These are phyloP conservation scores for Casuarina cunninghamiana DNA, from an alignment of 306 rosid species.

Conservation along the genomic window DNA sequence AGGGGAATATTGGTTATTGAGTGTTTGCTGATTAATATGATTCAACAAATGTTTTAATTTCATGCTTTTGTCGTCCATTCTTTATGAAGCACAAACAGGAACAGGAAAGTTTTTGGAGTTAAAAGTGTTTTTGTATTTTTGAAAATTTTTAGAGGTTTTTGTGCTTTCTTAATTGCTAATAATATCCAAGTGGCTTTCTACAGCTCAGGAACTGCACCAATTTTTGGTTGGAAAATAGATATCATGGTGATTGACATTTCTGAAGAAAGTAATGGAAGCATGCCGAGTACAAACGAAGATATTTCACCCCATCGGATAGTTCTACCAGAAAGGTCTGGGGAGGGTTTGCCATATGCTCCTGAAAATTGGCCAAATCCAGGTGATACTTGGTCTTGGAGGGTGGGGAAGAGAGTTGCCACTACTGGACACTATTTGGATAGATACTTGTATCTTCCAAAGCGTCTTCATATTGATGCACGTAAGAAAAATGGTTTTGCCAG, in stretches of 20 bases:
- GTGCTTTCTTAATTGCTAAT: not conserved
- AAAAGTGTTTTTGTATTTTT: not conserved
- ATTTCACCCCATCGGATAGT: conserved; percentile 27
- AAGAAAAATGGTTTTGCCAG: conserved; percentile 53
- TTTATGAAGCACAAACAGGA: not conserved
- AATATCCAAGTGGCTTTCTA: not conserved
- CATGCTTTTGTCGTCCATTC: not conserved
- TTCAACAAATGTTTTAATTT: not conserved
- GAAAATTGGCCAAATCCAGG: conserved; percentile 78
- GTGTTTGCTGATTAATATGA: not conserved
- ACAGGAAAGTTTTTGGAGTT: not conserved
- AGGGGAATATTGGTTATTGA: not conserved
- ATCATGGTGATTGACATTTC: conserved; percentile 43
- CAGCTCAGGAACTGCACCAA: not conserved
- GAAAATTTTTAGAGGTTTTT: not conserved
- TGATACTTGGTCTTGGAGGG: conserved; percentile 79
- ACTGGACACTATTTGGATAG: conserved; percentile 70
- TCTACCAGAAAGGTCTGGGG: conserved; percentile 48
- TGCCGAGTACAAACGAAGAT: conserved; percentile 6
- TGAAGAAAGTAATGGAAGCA: conserved; percentile 30
- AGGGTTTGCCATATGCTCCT: conserved; percentile 88
- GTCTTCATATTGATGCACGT: conserved; percentile 29
- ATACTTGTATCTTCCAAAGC: conserved; percentile 63
- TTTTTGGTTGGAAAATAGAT: conserved; percentile 8
- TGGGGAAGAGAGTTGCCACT: conserved; percentile 57